A percentile compares a stretch with the other conserved stretches of the same genome.
Conservation (phyloP, 805 yeast species). For the Nakazawaea holstii region DNA sequence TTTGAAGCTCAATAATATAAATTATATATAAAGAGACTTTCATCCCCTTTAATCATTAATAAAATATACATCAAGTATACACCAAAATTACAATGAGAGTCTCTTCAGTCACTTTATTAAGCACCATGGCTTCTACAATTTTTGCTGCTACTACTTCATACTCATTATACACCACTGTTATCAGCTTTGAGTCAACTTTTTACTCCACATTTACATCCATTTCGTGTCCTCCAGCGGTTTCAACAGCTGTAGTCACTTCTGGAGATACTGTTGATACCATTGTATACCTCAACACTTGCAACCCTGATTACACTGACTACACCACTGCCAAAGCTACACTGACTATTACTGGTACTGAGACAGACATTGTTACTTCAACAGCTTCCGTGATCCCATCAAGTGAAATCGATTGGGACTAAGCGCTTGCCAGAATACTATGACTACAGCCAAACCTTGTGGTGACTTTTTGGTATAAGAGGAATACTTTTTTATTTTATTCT, state of each 20-base stretch:
- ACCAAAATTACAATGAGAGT: neutral
- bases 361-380: neutral
- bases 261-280: neutral
- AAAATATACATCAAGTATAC: too few relatives aligned
- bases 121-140: too few relatives aligned
- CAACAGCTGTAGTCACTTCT: constrained; percentile 2
- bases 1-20: too few relatives aligned
- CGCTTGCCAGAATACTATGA: neutral
- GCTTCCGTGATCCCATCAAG: constrained; percentile 4
- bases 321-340: neutral
- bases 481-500: too few relatives aligned
- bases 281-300: constrained; percentile 8
- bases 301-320: constrained; percentile 6
- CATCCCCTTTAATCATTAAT: too few relatives aligned
- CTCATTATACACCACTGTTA: constrained; percentile 1
- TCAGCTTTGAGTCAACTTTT: constrained; percentile 3
- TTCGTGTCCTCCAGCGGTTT: neutral
- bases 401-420: constrained; percentile 7
- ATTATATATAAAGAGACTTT: too few relatives aligned
- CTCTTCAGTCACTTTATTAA: neutral
- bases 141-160: neutral
- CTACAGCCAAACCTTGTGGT: too few relatives aligned
- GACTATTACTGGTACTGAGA: neutral
- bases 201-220: constrained; percentile 7
- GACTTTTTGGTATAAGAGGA: too few relatives aligned